Evolutionary conservation across 2,329 filamentous ascomycete species (phyloP).

Genomic region (Apiospora arundinis): DNA sequence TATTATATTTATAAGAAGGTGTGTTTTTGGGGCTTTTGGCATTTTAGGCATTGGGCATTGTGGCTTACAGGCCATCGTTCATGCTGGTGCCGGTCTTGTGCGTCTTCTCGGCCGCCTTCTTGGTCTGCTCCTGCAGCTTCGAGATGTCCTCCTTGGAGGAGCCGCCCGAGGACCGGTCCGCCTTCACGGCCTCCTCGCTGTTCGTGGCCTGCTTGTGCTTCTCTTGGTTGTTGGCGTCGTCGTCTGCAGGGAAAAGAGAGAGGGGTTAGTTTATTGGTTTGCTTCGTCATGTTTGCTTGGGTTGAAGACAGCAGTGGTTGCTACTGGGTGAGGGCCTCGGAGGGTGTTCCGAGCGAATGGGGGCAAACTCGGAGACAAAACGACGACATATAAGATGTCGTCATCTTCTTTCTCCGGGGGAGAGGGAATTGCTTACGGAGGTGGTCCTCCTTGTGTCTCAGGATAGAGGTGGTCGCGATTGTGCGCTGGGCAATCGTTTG

Average conservation of each 20-base stretch:
- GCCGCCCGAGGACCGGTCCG: slow-evolving; percentile 57
- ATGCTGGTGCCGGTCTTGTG: slow-evolving; percentile 37
- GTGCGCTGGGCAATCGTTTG: slow-evolving; percentile 24
- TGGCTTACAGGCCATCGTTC: slow-evolving; percentile 13
- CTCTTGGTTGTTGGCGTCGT: slow-evolving; percentile 36
- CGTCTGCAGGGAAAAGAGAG: not conserved
- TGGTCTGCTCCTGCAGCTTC: slow-evolving; percentile 65
- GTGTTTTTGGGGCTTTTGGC: not conserved
- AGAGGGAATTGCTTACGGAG: slow-evolving; percentile 20
- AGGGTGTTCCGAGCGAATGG: not conserved
- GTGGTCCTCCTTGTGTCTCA: slow-evolving; percentile 28
- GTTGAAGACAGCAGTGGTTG: not conserved
- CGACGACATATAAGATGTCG: not conserved
- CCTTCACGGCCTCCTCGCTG: slow-evolving; percentile 79
- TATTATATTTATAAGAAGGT: not conserved
- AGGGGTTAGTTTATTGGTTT: not conserved
- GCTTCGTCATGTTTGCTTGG: not conserved
- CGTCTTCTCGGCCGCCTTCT: slow-evolving; percentile 56
- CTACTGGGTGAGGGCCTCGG: not conserved
- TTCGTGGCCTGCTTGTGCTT: slow-evolving; percentile 72
- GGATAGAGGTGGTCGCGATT: slow-evolving; percentile 25
- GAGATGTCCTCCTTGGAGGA: slow-evolving; percentile 50
- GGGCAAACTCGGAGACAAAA: not conserved
- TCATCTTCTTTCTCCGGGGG: not conserved
- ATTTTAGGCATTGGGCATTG: not conserved